Evolutionary conservation across 768 basidiomycete genomes (phyloP).

Genomic region (Nidularia sp.): DNA sequence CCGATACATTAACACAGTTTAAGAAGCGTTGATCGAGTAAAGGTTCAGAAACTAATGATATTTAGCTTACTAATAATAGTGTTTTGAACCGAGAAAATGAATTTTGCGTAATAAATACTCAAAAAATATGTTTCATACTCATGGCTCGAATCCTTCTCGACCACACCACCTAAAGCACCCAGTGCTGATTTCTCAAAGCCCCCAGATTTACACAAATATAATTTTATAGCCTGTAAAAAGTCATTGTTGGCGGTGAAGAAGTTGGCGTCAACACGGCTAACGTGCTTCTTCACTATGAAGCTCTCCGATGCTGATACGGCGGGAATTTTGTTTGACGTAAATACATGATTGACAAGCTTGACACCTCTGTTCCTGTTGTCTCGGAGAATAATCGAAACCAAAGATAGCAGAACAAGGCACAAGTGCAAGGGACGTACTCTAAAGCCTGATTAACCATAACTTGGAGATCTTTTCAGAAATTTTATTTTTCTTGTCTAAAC

Average conservation of each 20-base stretch:
- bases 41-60: no score
- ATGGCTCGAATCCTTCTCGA: no score
- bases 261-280: slow-evolving; percentile 14
- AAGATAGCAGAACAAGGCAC: slow-evolving; percentile 34
- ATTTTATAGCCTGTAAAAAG: slow-evolving; percentile 17
- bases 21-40: no score
- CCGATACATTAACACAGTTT: no score
- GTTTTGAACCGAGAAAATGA: no score
- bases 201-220: slow-evolving; percentile 49
- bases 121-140: no score
- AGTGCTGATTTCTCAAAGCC: slow-evolving; percentile 37
- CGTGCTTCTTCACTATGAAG: slow-evolving; percentile 8
- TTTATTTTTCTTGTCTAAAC: slow-evolving; percentile 55
- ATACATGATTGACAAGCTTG: slow-evolving; percentile 33
- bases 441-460: slow-evolving; percentile 47
- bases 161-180: slow-evolving; percentile 17
- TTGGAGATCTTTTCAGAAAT: slow-evolving; percentile 45
- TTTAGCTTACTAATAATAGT: no score
- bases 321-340: slow-evolving; percentile 15
- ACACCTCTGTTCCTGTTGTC: slow-evolving; percentile 7
- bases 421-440: slow-evolving; percentile 34
- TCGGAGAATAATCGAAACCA: slow-evolving; percentile 28
- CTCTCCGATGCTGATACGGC: slow-evolving; percentile 4
- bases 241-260: slow-evolving; percentile 10
- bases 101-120: no score